Evolutionary conservation across 441 rosid genomes (phyloP).

Genomic region (Mallotus japonicus): DNA sequence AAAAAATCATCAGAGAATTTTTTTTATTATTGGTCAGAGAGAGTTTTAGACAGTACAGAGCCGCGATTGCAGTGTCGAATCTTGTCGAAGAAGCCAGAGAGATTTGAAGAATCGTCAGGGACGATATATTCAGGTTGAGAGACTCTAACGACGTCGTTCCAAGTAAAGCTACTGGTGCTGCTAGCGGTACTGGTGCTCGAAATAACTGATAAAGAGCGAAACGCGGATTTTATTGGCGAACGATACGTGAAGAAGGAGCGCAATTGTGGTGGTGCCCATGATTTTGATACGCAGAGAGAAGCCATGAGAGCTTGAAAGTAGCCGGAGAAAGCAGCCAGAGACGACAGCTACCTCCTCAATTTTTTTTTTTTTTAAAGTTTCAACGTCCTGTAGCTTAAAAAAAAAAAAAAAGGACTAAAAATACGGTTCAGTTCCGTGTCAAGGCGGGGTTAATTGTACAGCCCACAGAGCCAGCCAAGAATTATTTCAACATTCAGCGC

Average conservation of each 20-base stretch:
- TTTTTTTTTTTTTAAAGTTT: too few relatives aligned
- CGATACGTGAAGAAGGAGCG: too few relatives aligned
- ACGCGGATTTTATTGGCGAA: not conserved
- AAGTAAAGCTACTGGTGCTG: constrained; percentile 32
- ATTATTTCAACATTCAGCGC: constrained; percentile 61
- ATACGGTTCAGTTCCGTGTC: constrained; percentile 5
- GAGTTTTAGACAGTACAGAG: constrained; percentile 31
- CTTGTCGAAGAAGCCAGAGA: constrained; percentile 54
- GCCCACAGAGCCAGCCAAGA: not conserved
- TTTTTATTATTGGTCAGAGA: not conserved
- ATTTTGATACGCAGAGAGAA: not conserved
- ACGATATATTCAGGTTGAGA: constrained; percentile 34
- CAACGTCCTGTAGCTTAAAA: too few relatives aligned
- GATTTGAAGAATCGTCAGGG: constrained; percentile 37
- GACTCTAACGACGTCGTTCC: constrained; percentile 48
- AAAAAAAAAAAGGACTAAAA: not conserved
- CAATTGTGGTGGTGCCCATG: not conserved
- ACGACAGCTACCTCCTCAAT: too few relatives aligned
- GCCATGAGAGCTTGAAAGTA: not conserved
- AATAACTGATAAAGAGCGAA: constrained; percentile 4
- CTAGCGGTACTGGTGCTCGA: not conserved
- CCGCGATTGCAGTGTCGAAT: constrained; percentile 63
- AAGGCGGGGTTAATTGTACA: constrained; percentile 2
- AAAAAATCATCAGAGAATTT: not conserved
- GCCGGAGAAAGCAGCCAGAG: not conserved